Base-by-base conservation (phyloP, 202 grass and related monocot genomes). In the Musa balbisiana region DNA sequence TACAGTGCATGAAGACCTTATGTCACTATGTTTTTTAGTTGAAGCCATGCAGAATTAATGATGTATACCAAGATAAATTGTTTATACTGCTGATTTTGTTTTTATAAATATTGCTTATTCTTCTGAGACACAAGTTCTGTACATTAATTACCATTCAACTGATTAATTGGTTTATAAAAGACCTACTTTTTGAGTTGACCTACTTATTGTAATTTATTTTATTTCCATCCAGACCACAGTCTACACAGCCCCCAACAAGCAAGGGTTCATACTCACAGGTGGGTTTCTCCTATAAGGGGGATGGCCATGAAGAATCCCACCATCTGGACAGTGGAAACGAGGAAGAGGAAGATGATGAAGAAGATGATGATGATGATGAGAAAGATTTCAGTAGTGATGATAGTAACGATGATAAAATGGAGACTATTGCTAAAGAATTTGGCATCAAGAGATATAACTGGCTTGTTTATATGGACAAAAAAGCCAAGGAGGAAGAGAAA, bases 341-440 rank as follows among this genome's bases (percentile, higher is more conserved):
- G 15, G 88, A 95, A 29, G 89, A 94, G 52, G 95, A 99, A 74
- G 89, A 91, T 58, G 91, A 95, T 60, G 33, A 43, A 43, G 33
- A 43, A 6, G 33, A 43, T 6, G 87, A 90, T 3, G 87, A 88
- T 26, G 88, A 83, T 4, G 90, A 92, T 43, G 91, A 83, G 52
- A 91, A 99, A 66, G 89, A 88, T 26, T 99, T 99, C 51, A 95
- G 91, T 76, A 99, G 95, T 87, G 95, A 99, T 90, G 95, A 99
- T 79, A 92, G 89, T 85, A 87, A 79, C 63, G 95, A 99, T 78
- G 91, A 99, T 16, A 79, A 86, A 78, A 99, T 99, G 95, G 95
- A 99, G 80, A 87, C 50, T 71, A 88, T 99, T 82, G 89, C 89
- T 56, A 99, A 99, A 73, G 95, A 99, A 82, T 99, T 95, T 90